Conservation (phyloP, 768 basidiomycete species). For the Boletus tomentosulus region DNA sequence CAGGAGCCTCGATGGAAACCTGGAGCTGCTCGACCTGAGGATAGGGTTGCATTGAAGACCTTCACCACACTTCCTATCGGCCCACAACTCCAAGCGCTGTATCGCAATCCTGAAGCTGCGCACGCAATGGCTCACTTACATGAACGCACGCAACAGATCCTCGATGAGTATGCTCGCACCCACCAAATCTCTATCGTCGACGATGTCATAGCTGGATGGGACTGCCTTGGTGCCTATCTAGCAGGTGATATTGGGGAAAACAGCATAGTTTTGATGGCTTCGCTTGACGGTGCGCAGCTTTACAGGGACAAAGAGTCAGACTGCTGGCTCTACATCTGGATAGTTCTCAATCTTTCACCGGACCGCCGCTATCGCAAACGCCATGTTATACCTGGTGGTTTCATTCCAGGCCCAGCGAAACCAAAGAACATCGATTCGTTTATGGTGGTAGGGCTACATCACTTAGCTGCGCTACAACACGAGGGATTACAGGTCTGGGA, state of each 20-base stretch:
- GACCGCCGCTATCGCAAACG: neutral
- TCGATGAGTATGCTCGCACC: neutral
- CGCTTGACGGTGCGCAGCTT: neutral
- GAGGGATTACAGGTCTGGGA: constrained; percentile 1
- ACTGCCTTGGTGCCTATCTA: neutral
- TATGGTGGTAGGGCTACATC: neutral
- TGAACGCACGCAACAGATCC: neutral
- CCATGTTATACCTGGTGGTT: neutral
- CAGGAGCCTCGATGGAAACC: too few species aligned
- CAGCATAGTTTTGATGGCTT: neutral
- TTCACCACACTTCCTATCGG: neutral
- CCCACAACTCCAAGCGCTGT: neutral
- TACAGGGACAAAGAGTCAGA: neutral
- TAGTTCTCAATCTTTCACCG: neutral
- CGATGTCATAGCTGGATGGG: neutral
- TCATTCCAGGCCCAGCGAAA: neutral
- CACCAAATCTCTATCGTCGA: neutral
- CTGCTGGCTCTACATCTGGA: constrained; percentile 1
- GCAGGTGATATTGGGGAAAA: neutral
- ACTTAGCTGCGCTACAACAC: neutral
- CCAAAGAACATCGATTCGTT: neutral
- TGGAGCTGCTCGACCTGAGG: too few species aligned
- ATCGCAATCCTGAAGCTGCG: neutral
- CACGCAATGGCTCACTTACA: neutral
- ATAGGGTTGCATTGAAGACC: neutral